These are phyloP conservation scores for Cairneyella variabilis DNA, from an alignment of 495 filamentous ascomycete species.

Conservation along the genomic window DNA sequence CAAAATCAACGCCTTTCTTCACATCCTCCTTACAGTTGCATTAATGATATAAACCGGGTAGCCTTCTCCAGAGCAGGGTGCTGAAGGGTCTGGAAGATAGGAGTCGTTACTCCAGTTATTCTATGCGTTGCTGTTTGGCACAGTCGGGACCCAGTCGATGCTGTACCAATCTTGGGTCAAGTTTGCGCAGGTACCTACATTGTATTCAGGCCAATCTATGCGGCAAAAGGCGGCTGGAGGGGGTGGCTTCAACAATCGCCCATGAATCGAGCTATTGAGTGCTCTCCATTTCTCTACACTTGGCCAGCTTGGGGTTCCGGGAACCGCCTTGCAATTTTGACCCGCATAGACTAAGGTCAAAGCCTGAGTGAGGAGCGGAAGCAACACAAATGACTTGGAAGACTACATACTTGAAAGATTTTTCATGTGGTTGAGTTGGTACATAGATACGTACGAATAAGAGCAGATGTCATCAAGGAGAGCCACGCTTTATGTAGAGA, in stretches of 20 bases:
- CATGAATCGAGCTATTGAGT: slow-evolving; percentile 41
- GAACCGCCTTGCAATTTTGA: slow-evolving; percentile 42
- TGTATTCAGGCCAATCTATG: slow-evolving; percentile 39
- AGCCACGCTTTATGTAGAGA: not conserved
- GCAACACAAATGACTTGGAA: not conserved
- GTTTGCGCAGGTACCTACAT: slow-evolving; percentile 28
- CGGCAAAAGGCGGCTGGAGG: slow-evolving; percentile 51
- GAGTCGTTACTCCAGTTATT: slow-evolving; percentile 41
- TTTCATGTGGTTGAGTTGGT: not conserved
- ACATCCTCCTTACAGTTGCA: slow-evolving; percentile 37
- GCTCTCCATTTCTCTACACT: slow-evolving; percentile 35
- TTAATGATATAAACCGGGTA: slow-evolving; percentile 47
- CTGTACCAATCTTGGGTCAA: slow-evolving; percentile 31
- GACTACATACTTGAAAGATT: not conserved
- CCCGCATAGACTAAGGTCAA: not conserved
- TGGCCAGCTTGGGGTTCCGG: slow-evolving; percentile 44
- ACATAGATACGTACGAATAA: not conserved
- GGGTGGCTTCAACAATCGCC: slow-evolving; percentile 43
- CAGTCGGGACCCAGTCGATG: not conserved
- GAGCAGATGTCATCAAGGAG: slow-evolving; percentile 2
- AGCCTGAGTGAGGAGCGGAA: not conserved
- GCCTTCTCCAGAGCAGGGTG: slow-evolving; percentile 30
- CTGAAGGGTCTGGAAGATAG: slow-evolving; percentile 37
- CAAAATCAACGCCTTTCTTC: slow-evolving; percentile 40
- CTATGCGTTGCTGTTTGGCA: not conserved